phyloP scores from a whole-genome alignment of 192 early-diverging fungal genomes.

The Paraglomus brasilianum region DNA sequence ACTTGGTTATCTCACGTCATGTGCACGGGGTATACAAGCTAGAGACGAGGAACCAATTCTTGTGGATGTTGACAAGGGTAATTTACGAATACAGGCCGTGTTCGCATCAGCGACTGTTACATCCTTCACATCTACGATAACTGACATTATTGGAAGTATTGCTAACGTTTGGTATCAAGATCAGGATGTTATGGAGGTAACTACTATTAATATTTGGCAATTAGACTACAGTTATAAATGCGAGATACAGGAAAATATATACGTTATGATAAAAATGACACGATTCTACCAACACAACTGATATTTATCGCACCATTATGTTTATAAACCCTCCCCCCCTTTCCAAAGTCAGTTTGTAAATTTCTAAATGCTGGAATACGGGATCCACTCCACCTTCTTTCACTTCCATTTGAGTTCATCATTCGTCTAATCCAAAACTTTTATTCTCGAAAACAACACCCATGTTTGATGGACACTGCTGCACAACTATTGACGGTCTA shows the following conservation, averaged over 20 bases:
- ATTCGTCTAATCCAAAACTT: slow-evolving; percentile 40
- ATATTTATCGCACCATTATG: background rate
- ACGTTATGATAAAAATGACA: background rate
- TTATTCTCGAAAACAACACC: slow-evolving; percentile 36
- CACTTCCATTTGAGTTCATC: slow-evolving; percentile 42
- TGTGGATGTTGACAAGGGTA: slow-evolving; percentile 31
- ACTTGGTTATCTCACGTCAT: slow-evolving; percentile 49
- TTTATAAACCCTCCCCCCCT: too few species aligned
- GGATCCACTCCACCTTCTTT: slow-evolving; percentile 43
- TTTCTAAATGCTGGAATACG: slow-evolving; percentile 51
- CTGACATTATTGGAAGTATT: slow-evolving; percentile 41
- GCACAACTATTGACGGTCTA: slow-evolving; percentile 49
- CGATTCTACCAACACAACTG: background rate
- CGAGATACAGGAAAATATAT: background rate
- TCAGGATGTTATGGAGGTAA: slow-evolving; percentile 45
- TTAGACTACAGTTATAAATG: background rate
- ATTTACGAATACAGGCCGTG: slow-evolving; percentile 16
- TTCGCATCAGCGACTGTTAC: slow-evolving; percentile 32
- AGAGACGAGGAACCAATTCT: slow-evolving; percentile 48
- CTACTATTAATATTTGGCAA: background rate
- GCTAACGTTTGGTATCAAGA: slow-evolving; percentile 46
- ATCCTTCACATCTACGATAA: slow-evolving; percentile 42
- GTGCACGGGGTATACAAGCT: slow-evolving; percentile 53
- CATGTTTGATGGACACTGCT: slow-evolving; percentile 53
- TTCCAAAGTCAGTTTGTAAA: slow-evolving; percentile 40